Percentiles rank a stretch among this genome's conserved stretches.
Conservation (phyloP, 129 eudicot genomes). For the Escallonia herrerae region DNA sequence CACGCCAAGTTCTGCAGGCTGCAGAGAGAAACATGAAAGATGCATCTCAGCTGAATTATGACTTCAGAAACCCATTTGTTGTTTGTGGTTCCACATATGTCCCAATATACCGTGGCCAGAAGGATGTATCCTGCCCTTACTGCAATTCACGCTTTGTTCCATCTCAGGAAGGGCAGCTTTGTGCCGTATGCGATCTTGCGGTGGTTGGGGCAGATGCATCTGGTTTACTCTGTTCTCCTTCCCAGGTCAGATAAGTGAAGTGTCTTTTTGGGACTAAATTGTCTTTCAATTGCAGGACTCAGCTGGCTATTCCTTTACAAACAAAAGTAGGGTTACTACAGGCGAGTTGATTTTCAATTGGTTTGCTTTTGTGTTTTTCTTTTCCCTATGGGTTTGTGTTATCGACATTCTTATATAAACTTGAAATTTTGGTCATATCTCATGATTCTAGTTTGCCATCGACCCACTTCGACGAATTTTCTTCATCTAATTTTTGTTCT, state of each 20-base stretch:
- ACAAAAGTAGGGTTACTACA: too few relatives aligned
- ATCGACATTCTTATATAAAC: too few relatives aligned
- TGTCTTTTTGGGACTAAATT: background rate
- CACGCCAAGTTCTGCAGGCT: slow-evolving; percentile 62
- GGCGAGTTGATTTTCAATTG: too few relatives aligned
- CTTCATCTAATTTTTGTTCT: too few relatives aligned
- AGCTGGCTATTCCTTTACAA: too few relatives aligned
- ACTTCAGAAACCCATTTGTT: slow-evolving; percentile 72
- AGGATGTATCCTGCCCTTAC: slow-evolving; percentile 57
- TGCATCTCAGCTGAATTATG: slow-evolving; percentile 47
- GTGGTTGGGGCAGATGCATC: slow-evolving; percentile 68
- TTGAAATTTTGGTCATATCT: too few relatives aligned
- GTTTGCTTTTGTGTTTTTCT: too few relatives aligned
- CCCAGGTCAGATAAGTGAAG: slow-evolving; percentile 50
- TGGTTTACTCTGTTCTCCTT: slow-evolving; percentile 67
- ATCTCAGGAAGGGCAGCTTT: slow-evolving; percentile 54
- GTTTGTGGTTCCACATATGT: slow-evolving; percentile 74
- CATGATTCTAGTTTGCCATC: too few relatives aligned
- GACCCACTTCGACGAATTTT: too few relatives aligned
- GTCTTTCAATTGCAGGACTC: too few relatives aligned
- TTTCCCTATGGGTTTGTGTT: too few relatives aligned
- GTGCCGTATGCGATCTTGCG: slow-evolving; percentile 65
- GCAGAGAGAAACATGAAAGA: slow-evolving; percentile 72
- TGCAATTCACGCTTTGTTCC: slow-evolving; percentile 61
- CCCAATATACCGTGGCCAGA: slow-evolving; percentile 69